A percentile compares a stretch with the other conserved stretches of the same genome.
Evolutionary conservation across 148 eudicot genomes (phyloP).

Genomic region (Amaranthus palmeri): DNA sequence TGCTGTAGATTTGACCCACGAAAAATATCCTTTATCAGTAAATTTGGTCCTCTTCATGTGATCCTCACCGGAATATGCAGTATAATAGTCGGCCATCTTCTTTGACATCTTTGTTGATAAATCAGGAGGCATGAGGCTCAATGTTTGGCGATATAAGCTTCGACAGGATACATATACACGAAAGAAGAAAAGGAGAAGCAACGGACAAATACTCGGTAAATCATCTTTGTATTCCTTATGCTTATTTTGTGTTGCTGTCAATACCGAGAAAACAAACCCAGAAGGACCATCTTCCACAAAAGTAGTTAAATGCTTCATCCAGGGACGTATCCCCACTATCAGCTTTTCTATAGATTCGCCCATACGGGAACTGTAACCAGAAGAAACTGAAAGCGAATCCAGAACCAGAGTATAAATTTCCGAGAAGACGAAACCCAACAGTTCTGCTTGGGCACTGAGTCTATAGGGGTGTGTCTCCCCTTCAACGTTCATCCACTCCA

Average conservation of each 20-base stretch:
- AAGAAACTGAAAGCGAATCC: constrained; percentile 62
- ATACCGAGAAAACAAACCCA: constrained; percentile 34
- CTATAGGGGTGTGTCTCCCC: constrained; percentile 23
- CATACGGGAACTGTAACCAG: constrained; percentile 70
- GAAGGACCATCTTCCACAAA: constrained; percentile 28
- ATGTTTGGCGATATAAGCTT: constrained; percentile 62
- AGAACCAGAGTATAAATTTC: constrained; percentile 63
- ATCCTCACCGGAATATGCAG: constrained; percentile 59
- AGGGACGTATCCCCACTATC: constrained; percentile 41
- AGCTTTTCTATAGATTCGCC: constrained; percentile 55
- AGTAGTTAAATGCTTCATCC: constrained; percentile 45
- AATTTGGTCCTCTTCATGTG: constrained; percentile 52
- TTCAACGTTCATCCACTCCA: constrained; percentile 61
- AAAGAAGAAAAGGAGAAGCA: constrained; percentile 62
- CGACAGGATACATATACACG: constrained; percentile 65
- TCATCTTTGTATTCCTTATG: constrained; percentile 20
- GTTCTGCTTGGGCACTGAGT: constrained; percentile 43
- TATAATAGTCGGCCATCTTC: constrained; percentile 50
- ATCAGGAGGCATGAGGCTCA: constrained; percentile 72
- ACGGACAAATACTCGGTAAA: constrained; percentile 25
- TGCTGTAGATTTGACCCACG: constrained; percentile 67
- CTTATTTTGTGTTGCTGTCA: constrained; percentile 29
- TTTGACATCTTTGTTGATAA: constrained; percentile 58
- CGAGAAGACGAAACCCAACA: constrained; percentile 60
- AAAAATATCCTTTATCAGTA: constrained; percentile 58